A percentile compares a stretch with the other conserved stretches of the same genome.
Evolutionary conservation across 1,284 basidiomycete species (phyloP).

Genomic region (Mixia osmundae): DNA sequence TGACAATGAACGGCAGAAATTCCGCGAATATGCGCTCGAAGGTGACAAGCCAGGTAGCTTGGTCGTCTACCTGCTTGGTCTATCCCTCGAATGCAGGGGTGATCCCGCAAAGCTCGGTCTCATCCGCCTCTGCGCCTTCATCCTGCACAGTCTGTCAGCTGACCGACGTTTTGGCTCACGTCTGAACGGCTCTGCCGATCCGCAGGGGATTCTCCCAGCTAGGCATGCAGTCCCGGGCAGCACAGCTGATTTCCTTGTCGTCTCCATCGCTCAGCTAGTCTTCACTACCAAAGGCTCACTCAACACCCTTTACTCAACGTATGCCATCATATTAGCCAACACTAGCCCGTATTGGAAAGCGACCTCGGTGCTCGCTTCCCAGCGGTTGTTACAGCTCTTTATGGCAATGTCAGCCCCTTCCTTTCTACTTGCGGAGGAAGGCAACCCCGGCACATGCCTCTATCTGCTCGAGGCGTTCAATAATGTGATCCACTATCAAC

Average conservation of each 20-base stretch:
- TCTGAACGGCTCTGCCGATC: constrained; percentile 28
- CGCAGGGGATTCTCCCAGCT: constrained; percentile 13
- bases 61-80: constrained; percentile 49
- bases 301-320: constrained; percentile 43
- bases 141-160: constrained; percentile 71
- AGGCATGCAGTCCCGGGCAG: constrained; percentile 53
- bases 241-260: constrained; percentile 62
- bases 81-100: constrained; percentile 62
- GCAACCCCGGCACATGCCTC: constrained; percentile 71
- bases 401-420: constrained; percentile 65
- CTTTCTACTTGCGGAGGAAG: constrained; percentile 77
- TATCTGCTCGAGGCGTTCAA: constrained; percentile 88
- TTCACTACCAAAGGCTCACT: constrained; percentile 55
- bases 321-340: constrained; percentile 74
- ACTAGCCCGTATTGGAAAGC: constrained; percentile 62
- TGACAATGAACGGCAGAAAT: constrained; percentile 36
- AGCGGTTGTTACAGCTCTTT: constrained; percentile 62
- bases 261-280: constrained; percentile 57
- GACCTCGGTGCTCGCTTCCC: constrained; percentile 48
- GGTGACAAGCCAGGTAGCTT: constrained; percentile 52
- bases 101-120: constrained; percentile 70
- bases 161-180: constrained; percentile 49
- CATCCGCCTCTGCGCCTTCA: constrained; percentile 68
- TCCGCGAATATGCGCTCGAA: constrained; percentile 50
- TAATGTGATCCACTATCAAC: constrained; percentile 34